Evolutionary conservation across 768 basidiomycete species (phyloP), one percentile per base, ranked within the genome.

Genomic region (Mycena floridula): DNA sequence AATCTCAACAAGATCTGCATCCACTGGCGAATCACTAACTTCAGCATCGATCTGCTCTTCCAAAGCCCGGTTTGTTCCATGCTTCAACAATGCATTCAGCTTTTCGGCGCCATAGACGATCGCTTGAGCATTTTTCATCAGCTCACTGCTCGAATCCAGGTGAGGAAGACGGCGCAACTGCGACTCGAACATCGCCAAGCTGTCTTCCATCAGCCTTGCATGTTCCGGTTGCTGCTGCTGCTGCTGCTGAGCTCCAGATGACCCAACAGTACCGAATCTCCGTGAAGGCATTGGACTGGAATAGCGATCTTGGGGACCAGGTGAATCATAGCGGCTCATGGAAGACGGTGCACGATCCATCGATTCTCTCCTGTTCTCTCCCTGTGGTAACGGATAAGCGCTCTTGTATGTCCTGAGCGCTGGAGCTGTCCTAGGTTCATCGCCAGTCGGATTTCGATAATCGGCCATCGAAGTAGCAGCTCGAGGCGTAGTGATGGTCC

Each of bases 1-100:
- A 23, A 88, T 63, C 43, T 81, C 77, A 9, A 67, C 71, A 21
- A 76, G 51, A 37, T 74, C 64, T 52, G 63, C 58, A 36, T 56
- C 55, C 11, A 49, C 52, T 9, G 51, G 56, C n/a, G 28, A 35
- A 43, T 43, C 76, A 8, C 75, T 76, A 2, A 90, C 79, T 58
- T 91, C 89, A 0, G 82, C 77, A 28, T 84, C 77, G 39, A 92
- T 82, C 61, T 89, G 85, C 43, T 76, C 72, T 50, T 88, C 84
- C 41, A 89, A 59, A 1, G 89, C 82, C 32, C 69, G 63, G 44
- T 70, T 64, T 12, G 78, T 81, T 2, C 74, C 78, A 1, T 61
- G 56, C 37, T 80, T 69, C 52, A 90, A 59, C 50, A 85, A 65
- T 42, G 54, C 71, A 52, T 87, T 85, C 44, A 92, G 63, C 49